A percentile compares a stretch with the other conserved stretches of the same genome.
phyloP scores from a whole-genome alignment of 1,284 basidiomycete species.

The Leccinum fallax region DNA sequence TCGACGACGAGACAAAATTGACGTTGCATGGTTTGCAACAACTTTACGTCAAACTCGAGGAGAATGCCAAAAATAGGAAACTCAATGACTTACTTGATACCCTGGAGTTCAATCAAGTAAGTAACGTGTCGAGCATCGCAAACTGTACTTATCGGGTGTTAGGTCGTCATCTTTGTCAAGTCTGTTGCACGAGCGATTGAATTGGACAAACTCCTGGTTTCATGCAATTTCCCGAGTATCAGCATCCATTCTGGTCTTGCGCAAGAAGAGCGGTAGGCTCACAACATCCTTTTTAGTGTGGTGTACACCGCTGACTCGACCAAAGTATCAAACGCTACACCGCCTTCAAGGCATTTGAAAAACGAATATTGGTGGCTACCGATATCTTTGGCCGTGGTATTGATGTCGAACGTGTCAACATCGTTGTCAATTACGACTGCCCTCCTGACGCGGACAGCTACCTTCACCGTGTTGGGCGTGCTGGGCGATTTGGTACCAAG shows the following conservation, averaged over 20 bases:
- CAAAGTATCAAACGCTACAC: slow-evolving; percentile 93
- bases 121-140: slow-evolving; percentile 10
- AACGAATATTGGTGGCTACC: slow-evolving; percentile 97
- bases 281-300: neutral
- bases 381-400: slow-evolving; percentile 98
- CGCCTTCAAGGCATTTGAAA: slow-evolving; percentile 99
- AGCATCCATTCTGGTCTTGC: slow-evolving; percentile 94
- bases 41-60: slow-evolving; percentile 97
- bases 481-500: slow-evolving; percentile 99
- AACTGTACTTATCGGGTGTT: slow-evolving; percentile 8
- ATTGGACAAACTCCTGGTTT: slow-evolving; percentile 93
- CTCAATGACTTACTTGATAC: slow-evolving; percentile 96
- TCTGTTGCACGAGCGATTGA: slow-evolving; percentile 96
- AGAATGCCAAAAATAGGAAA: slow-evolving; percentile 96
- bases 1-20: slow-evolving; percentile 99
- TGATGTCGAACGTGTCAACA: slow-evolving; percentile 97
- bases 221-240: slow-evolving; percentile 99
- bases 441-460: slow-evolving; percentile 98
- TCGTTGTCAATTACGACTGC: slow-evolving; percentile 95
- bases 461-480: slow-evolving; percentile 98
- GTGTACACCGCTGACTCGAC: slow-evolving; percentile 5
- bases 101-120: slow-evolving; percentile 97
- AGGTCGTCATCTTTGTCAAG: slow-evolving; percentile 99
- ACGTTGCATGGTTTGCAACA: slow-evolving; percentile 99
- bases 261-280: slow-evolving; percentile 91